These are phyloP conservation scores for Fusarium sp. DNA, from an alignment of 2,329 filamentous ascomycete genomes.

Conservation along the genomic window DNA sequence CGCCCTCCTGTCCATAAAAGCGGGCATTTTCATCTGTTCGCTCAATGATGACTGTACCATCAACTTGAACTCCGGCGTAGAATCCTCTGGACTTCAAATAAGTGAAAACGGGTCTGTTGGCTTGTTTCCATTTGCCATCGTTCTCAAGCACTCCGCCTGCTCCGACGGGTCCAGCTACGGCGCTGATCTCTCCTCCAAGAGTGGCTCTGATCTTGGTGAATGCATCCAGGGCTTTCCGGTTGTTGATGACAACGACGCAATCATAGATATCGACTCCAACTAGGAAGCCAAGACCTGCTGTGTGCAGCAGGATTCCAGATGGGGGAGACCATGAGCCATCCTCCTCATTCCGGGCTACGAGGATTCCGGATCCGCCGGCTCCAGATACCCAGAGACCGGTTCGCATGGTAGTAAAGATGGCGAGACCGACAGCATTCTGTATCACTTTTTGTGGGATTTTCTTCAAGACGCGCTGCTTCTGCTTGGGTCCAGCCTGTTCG, in stretches of 20 bases:
- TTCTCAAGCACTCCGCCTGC: slow-evolving; percentile 78
- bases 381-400: slow-evolving; percentile 73
- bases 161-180: slow-evolving; percentile 73
- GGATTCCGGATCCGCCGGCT: slow-evolving; percentile 71
- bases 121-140: slow-evolving; percentile 56
- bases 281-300: slow-evolving; percentile 79
- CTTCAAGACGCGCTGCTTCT: slow-evolving; percentile 58
- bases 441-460: slow-evolving; percentile 68
- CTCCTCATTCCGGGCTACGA: slow-evolving; percentile 65
- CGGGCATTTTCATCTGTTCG: slow-evolving; percentile 84
- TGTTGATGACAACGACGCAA: slow-evolving; percentile 87
- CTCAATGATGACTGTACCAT: slow-evolving; percentile 86
- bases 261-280: slow-evolving; percentile 88
- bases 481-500: slow-evolving; percentile 47
- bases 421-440: slow-evolving; percentile 71
- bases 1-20: slow-evolving; percentile 76
- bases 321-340: slow-evolving; percentile 81
- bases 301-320: slow-evolving; percentile 82
- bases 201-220: slow-evolving; percentile 80
- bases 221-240: slow-evolving; percentile 75
- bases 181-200: slow-evolving; percentile 79
- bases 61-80: slow-evolving; percentile 85
- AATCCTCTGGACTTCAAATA: slow-evolving; percentile 90
- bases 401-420: slow-evolving; percentile 76
- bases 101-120: slow-evolving; percentile 60